phyloP scores from a whole-genome alignment of 2,329 filamentous ascomycete genomes.

The Ceratocystiopsis sp. region DNA sequence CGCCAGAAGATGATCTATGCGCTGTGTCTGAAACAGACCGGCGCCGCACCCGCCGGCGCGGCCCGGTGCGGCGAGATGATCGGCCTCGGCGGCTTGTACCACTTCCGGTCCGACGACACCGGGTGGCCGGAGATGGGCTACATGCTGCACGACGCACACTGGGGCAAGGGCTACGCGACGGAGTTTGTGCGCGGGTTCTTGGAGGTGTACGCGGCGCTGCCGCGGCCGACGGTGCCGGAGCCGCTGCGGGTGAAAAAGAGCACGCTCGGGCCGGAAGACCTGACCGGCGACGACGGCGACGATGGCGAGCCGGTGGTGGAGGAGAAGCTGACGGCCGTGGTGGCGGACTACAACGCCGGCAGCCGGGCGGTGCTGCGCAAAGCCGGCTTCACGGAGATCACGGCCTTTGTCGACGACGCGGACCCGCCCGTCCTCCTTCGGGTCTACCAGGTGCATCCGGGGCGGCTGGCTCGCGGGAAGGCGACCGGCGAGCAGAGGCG shows the following conservation, averaged over 20 bases:
- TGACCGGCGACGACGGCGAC: slow-evolving; percentile 4
- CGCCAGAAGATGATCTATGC: slow-evolving; percentile 19
- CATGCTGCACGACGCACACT: slow-evolving; percentile 32
- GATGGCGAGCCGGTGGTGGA: slow-evolving; percentile 14
- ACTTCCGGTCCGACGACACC: slow-evolving; percentile 14
- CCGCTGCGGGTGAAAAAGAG: slow-evolving; percentile 19
- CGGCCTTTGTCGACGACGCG: too few species aligned
- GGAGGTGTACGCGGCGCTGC: slow-evolving; percentile 29
- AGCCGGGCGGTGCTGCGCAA: slow-evolving; percentile 42
- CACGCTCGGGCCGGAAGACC: slow-evolving; percentile 15
- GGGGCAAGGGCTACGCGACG: slow-evolving; percentile 39
- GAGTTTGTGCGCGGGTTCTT: slow-evolving; percentile 35
- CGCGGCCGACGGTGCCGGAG: slow-evolving; percentile 25
- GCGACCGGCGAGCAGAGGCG: too few species aligned
- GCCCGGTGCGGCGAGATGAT: slow-evolving; percentile 25
- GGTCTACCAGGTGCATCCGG: slow-evolving; percentile 7
- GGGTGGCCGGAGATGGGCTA: slow-evolving; percentile 45
- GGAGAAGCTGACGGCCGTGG: slow-evolving; percentile 29
- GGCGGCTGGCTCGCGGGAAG: too few species aligned
- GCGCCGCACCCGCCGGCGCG: slow-evolving; percentile 6
- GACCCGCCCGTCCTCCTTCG: slow-evolving; percentile 6
- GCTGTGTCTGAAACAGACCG: slow-evolving; percentile 22
- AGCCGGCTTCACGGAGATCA: slow-evolving; percentile 27
- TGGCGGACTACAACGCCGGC: slow-evolving; percentile 28
- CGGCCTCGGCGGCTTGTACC: slow-evolving; percentile 29